Conservation (phyloP, 768 basidiomycete species). For the Boletus huronensis region DNA sequence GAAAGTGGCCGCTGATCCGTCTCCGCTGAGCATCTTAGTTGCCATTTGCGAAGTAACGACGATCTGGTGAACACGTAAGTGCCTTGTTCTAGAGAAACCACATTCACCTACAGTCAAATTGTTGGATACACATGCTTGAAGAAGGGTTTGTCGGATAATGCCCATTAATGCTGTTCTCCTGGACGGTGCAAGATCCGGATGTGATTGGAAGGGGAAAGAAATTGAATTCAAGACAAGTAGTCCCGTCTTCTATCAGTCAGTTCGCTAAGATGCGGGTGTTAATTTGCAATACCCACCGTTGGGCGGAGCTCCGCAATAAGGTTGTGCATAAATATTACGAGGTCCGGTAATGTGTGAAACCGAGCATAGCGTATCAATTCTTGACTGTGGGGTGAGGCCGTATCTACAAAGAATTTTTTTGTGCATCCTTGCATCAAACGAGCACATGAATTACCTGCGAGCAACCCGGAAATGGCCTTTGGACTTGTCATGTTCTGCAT, state of each 20-base stretch:
- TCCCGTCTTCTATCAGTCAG: constrained; percentile 37
- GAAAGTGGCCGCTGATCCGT: constrained; percentile 64
- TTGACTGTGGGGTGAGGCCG: constrained; percentile 33
- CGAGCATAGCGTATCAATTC: constrained; percentile 25
- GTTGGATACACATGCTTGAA: constrained; percentile 44
- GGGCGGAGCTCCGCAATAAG: constrained; percentile 47
- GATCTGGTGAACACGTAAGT: constrained; percentile 33
- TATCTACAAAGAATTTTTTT: constrained; percentile 35
- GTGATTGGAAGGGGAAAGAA: constrained; percentile 61
- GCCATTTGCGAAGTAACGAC: constrained; percentile 67
- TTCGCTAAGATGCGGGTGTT: background rate
- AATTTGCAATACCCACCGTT: constrained; percentile 39
- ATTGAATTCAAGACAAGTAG: constrained; percentile 66
- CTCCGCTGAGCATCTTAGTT: constrained; percentile 60
- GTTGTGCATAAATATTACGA: constrained; percentile 57
- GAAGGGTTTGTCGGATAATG: constrained; percentile 49
- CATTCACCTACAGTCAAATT: constrained; percentile 45
- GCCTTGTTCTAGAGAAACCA: background rate
- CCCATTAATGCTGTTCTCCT: constrained; percentile 46
- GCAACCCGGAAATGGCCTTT: constrained; percentile 31
- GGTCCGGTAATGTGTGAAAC: constrained; percentile 47
- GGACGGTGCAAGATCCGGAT: constrained; percentile 36
- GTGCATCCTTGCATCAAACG: constrained; percentile 6
- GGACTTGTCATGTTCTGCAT: constrained; percentile 49
- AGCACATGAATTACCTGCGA: constrained; percentile 22